Evolutionary conservation across 1,284 basidiomycete species (phyloP).

Genomic region (Rhodotorula sp.): DNA sequence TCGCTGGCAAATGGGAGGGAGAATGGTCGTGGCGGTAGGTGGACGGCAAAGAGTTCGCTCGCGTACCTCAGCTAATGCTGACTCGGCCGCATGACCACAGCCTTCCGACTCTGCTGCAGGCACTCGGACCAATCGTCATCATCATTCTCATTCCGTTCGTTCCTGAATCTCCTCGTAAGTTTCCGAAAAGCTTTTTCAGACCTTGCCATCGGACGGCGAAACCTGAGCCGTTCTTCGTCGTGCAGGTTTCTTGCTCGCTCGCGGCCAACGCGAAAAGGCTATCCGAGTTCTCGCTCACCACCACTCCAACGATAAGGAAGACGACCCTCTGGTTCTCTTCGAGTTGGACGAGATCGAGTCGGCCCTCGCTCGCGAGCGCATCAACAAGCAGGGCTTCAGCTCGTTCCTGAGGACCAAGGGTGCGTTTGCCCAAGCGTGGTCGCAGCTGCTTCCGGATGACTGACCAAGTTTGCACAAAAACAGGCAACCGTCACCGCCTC

Average conservation of each 20-base stretch:
- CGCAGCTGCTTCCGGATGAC: no score
- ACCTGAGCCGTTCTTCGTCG: neutral
- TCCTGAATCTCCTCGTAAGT: conserved; percentile 24
- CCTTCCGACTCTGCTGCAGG: conserved; percentile 57
- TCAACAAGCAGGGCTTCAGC: conserved; percentile 54
- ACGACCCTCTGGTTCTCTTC: conserved; percentile 67
- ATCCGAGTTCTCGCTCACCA: conserved; percentile 43
- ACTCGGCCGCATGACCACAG: neutral
- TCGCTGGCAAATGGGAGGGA: neutral
- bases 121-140: conserved; percentile 12
- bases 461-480: no score
- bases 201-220: neutral
- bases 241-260: neutral
- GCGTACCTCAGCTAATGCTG: neutral
- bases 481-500: conserved; percentile 55
- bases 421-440: conserved; percentile 52
- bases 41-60: no score
- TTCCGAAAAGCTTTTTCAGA: neutral
- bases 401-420: conserved; percentile 60
- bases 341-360: conserved; percentile 74
- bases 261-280: conserved; percentile 45
- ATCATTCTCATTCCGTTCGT: conserved; percentile 51
- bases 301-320: conserved; percentile 39
- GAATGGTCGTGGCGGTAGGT: neutral
- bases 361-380: conserved; percentile 59